These are phyloP conservation scores for Candida labiduridarum DNA, from an alignment of 1,139 yeast species.

Conservation along the genomic window DNA sequence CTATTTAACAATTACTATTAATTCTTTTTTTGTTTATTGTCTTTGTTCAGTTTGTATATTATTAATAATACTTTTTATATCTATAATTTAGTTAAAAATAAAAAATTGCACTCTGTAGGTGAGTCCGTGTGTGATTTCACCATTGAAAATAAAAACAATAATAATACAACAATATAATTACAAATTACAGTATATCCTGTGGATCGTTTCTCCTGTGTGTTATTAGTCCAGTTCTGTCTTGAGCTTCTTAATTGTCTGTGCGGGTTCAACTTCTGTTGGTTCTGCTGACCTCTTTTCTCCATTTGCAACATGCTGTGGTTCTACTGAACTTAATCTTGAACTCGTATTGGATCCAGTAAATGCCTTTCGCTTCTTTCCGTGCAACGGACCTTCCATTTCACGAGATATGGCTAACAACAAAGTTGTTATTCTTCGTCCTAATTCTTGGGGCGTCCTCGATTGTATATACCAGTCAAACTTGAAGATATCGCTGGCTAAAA, in stretches of 20 bases:
- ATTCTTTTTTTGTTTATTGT: not conserved
- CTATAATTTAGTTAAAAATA: not conserved
- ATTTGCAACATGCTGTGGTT: conserved; percentile 23
- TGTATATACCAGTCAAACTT: conserved; percentile 87
- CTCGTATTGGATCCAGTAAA: conserved; percentile 29
- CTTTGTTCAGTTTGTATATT: not conserved
- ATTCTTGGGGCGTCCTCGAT: conserved; percentile 82
- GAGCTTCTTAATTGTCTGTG: not conserved
- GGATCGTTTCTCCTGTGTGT: not conserved
- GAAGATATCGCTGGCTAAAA: conserved; percentile 71
- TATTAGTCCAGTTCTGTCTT: not conserved
- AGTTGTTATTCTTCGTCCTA: conserved; percentile 81
- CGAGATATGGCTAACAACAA: conserved; percentile 75
- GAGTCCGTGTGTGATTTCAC: not conserved
- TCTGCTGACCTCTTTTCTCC: conserved; percentile 11
- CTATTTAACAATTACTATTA: not conserved
- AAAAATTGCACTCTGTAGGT: too few species aligned
- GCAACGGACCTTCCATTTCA: conserved; percentile 73
- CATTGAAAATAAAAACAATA: not conserved
- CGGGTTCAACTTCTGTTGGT: conserved; percentile 1
- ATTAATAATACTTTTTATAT: conserved; percentile 1
- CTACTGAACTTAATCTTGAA: conserved; percentile 38
- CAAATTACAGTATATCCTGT: not conserved
- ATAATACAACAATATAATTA: not conserved
- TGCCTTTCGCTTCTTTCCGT: conserved; percentile 34